Evolutionary conservation across 768 basidiomycete genomes (phyloP).

Genomic region (Kwoniella mangroviensis): DNA sequence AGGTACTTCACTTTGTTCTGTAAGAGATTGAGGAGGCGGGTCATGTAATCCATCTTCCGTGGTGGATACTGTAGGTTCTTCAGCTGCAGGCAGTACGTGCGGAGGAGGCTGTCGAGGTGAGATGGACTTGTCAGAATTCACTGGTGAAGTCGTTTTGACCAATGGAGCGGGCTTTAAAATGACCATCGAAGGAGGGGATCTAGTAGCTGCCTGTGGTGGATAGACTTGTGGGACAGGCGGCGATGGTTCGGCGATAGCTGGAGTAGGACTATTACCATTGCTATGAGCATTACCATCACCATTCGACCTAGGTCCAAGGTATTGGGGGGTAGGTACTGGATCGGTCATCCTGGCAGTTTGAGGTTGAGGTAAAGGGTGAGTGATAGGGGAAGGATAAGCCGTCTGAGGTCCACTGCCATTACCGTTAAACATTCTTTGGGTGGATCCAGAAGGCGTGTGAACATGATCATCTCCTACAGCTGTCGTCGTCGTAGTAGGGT

Average conservation of each 20-base stretch:
- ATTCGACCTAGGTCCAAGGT: not conserved
- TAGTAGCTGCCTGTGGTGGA: too few species aligned
- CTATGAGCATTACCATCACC: not conserved
- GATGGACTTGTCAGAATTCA: not conserved
- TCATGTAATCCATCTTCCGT: not conserved
- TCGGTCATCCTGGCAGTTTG: constrained; percentile 4
- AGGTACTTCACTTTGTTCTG: not conserved
- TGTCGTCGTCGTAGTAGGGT: not conserved
- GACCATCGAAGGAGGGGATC: too few species aligned
- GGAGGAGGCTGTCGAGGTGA: constrained; percentile 14
- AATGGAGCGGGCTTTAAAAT: not conserved
- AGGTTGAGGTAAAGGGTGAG: constrained; percentile 12
- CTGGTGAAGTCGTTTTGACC: not conserved
- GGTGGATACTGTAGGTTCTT: not conserved
- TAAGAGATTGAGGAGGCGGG: not conserved
- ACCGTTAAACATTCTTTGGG: not conserved
- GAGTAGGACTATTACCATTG: not conserved
- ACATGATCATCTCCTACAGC: not conserved
- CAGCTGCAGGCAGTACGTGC: not conserved
- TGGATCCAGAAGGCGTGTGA: not conserved
- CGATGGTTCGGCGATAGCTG: not conserved
- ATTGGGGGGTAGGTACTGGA: not conserved
- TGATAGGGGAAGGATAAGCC: not conserved
- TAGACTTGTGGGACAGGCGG: not conserved
- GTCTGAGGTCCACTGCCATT: constrained; percentile 10